Evolutionary conservation across 768 basidiomycete genomes (phyloP), one percentile per base, ranked within the genome.

Genomic region (Rhodotorula babjevae): DNA sequence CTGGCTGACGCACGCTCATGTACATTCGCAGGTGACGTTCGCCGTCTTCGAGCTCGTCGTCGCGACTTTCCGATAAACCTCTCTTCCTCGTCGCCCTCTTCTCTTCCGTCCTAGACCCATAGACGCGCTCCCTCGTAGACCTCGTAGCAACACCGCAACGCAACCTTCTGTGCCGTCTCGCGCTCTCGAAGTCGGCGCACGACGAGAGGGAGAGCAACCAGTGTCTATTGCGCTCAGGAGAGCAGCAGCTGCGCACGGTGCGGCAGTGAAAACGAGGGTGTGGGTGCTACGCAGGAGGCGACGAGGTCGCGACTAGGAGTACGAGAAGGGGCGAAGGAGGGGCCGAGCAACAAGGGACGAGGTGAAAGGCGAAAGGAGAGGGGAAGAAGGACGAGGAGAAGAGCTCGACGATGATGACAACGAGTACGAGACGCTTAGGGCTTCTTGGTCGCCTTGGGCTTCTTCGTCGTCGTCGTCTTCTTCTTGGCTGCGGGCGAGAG

Each of bases 1-100:
- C n/a, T n/a, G n/a, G n/a, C n/a, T n/a, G n/a, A n/a, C n/a, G n/a
- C n/a, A n/a, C n/a, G n/a, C n/a, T n/a, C n/a, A n/a, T n/a, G n/a
- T n/a, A n/a, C n/a, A n/a, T n/a, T n/a, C 19, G 31, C 71, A 72
- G 85, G 88, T 87, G 46, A 90, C 88, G 2, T 91, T 92, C 80
- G 85, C 84, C 7, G 86, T 87, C 3, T 92, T 90, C 71, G 90
- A 92, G 40, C 52, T 76, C 14, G 76, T 74, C 33, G 68, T 77
- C 18, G 47, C 71, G 16, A 61, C 71, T 2, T 68, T 72, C 57
- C 71, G 71, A 10, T 72, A 63, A n/a, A 33, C 2, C 23, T 33
- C 50, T 8, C 25, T 7, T 27, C 25, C 25, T 25, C 50, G 49
- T 36, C 36, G 36, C 9, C 9, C 36, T 4, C 9, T 9, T 36